Conservation (phyloP, 495 filamentous ascomycete genomes). For the Trichoderma virens region DNA sequence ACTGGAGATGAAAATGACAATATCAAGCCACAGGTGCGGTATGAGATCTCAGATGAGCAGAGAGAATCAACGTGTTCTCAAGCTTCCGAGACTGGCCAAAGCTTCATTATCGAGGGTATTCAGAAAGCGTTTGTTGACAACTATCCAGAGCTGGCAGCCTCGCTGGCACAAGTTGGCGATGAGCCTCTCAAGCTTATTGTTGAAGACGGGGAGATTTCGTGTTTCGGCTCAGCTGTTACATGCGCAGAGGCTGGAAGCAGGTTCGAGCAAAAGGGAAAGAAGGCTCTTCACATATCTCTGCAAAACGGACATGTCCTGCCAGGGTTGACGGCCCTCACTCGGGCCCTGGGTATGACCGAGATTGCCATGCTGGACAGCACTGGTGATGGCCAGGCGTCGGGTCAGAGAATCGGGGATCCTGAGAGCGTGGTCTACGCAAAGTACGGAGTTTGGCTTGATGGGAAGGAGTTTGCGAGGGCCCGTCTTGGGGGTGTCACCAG, state of each 20-base stretch:
- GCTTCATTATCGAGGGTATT: slow-evolving; percentile 28
- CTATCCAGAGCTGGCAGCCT: neutral
- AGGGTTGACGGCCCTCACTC: slow-evolving; percentile 37
- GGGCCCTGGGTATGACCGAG: slow-evolving; percentile 36
- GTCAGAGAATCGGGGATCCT: slow-evolving; percentile 6
- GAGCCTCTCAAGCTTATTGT: slow-evolving; percentile 29
- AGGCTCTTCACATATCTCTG: slow-evolving; percentile 24
- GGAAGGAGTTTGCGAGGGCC: slow-evolving; percentile 34
- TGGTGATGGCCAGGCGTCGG: slow-evolving; percentile 27
- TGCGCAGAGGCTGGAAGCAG: slow-evolving; percentile 13
- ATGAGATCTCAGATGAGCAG: neutral
- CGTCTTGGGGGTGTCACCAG: slow-evolving; percentile 43
- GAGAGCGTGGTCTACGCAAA: slow-evolving; percentile 35
- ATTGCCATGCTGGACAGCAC: slow-evolving; percentile 35
- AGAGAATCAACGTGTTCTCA: neutral
- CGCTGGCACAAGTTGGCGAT: neutral
- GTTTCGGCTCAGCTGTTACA: slow-evolving; percentile 21
- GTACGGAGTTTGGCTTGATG: slow-evolving; percentile 42
- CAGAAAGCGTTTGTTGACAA: slow-evolving; percentile 21
- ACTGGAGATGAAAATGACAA: slow-evolving; percentile 14
- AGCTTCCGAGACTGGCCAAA: neutral
- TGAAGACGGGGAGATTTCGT: slow-evolving; percentile 29
- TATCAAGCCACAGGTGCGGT: neutral
- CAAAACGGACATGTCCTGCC: slow-evolving; percentile 39
- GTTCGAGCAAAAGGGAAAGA: slow-evolving; percentile 8